Base-by-base conservation (phyloP, 2,329 filamentous ascomycete genomes). In the Paecilomyces variotii region DNA sequence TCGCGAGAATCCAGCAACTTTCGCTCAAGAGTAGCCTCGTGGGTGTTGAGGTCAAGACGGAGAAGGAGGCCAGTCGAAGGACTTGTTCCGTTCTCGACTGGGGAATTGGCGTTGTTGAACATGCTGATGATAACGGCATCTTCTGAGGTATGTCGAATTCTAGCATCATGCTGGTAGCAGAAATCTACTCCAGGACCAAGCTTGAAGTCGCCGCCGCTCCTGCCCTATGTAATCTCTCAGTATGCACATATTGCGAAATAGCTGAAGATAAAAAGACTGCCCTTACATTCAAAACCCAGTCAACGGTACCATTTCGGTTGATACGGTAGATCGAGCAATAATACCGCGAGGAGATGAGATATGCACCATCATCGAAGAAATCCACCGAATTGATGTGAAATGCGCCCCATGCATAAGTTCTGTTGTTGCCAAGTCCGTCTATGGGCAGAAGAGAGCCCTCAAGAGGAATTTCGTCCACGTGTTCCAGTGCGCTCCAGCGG, bases 401-500 rank as follows among this genome's bases (percentile, higher is more conserved):
- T 26, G 53, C 61, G n/a, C 57, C 59, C 53, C 57, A 63, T 10
- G 62, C 55, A 34, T 39, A 51, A 30, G 49, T 56, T 39, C 59
- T 14, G 39, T 28, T n/a, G 32, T 32, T 45, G 7, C 50, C 28
- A 50, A 56, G 25, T 39, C 57, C 24, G 24, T 56, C 34, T 32
- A 49, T 14, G 19, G 54, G 19, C 28, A 27, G 28, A 30, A 27
- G 51, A 4, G 51, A 53, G 24, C 28, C 51, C 5, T 27, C 2
- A 2, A 53, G 51, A 19, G 51, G 51, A n/a, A 74, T 68, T 12
- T 65, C 57, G 3, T 63, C 65, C 19, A 66, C 57, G 49, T 74
- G 70, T 11, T 72, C 70, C n/a, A 72, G 57, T 0, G 69, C 69
- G 58, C 66, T 72, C 72, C 72, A 74, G 4, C 63, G 65, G 55